Evolutionary conservation across 2,329 filamentous ascomycete genomes (phyloP), one percentile per base, ranked within the genome.

Genomic region (Alternaria postmessia): DNA sequence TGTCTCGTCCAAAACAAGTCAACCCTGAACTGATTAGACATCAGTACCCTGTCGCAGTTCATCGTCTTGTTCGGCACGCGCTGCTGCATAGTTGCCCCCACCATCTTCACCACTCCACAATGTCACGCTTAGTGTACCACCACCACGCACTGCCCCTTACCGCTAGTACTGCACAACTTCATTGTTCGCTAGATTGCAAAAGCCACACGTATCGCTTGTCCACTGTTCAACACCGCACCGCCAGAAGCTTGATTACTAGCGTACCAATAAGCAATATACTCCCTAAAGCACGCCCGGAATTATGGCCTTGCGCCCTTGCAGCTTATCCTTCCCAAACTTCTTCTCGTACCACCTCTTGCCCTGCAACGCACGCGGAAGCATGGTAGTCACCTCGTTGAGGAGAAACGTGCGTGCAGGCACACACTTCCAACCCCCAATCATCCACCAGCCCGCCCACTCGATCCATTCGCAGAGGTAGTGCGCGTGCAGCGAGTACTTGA

Each of bases 381-480:
- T 99, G 8, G 91, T 89, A n/a, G 88, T 81, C 51, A 99, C 81
- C 80, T 97, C 93, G 76, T 97, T 98, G 48, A 96, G 65, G 44
- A 97, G 72, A 75, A 98, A 98, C 51, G 86, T 86, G 71, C 93
- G 83, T 24, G 93, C 94, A 0, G 95, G 94, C 48, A 87, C 81
- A 73, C 89, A 92, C 5, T 81, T 79, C 80, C 83, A 86, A 0
- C 86, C 85, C 1, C 89, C 86, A 68, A 91, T 86, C 77, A 97
- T 86, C 83, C 90, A 93, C 78, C 93, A 99, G 0, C 95, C 95
- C 4, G 86, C 78, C 95, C 95, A 99, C 83, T 99, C 95, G 54
- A 97, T 77, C 95, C 95, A 99, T 81, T 99, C 95, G 75, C 90
- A 91, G n/a, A 96, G 84, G 78, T 97, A 99, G 78, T 99, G 95